Base-by-base conservation (phyloP, 1,284 basidiomycete species). In the Entoloma clypeatum region DNA sequence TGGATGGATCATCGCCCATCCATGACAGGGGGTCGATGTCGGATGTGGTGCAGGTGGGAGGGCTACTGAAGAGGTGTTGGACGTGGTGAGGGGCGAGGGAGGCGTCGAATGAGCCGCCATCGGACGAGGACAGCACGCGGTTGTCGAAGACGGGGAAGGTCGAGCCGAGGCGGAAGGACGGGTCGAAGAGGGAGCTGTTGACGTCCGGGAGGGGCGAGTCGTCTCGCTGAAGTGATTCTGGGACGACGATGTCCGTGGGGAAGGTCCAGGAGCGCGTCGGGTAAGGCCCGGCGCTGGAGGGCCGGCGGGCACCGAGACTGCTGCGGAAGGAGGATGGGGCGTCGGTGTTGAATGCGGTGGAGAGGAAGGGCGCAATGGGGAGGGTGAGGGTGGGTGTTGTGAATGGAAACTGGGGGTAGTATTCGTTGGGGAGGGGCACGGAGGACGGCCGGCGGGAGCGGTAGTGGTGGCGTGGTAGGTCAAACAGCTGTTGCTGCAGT, bases 381-480 rank as follows among this genome's bases (percentile, higher is more conserved):
- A 51, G 27, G 11, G 36, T 53, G 25, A 74, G 72, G 9, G 53
- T 44, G 35, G 41, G 22, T 36, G 44, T 26, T 0, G 3, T 3
- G 18, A 19, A 18, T 2, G 18, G 35, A 36, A 44, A 49, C 39
- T 50, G 41, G 18, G 53, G 36, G 43, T 49, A 51, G 43, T 61
- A 63, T 19, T 65, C 59, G 41, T 71, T 69, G 0, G 78, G 78
- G 1, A 83, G 71, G 0, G 81, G 81, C 0, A 81, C 81, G 1
- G 79, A 81, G 0, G 81, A 83, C 1, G 80, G 69, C 0, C 79
- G 72, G 42, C 79, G n/a, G n/a, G n/a, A n/a, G n/a, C n/a, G 76
- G n/a, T 67, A 69, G 5, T 60, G 59, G 45, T 64, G 62, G 4
- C 48, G 27, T 19, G 48, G 37, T 25, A 22, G 31, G 4, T 59